Conservation (phyloP, 768 basidiomycete species). For the Amanita jacksonii region DNA sequence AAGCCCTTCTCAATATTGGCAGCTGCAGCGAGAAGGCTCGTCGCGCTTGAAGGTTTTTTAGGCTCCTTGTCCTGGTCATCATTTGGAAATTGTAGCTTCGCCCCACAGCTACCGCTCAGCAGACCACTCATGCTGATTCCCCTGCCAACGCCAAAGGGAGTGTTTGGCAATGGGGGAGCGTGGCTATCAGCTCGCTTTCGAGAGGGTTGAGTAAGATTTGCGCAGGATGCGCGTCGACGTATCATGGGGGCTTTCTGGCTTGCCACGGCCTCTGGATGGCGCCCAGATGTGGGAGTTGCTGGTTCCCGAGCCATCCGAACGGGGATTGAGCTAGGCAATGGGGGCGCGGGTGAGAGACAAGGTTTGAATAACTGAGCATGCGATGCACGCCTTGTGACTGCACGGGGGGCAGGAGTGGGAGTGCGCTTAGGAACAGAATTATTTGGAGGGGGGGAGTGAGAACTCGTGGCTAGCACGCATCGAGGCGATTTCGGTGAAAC, state of each 20-base stretch:
- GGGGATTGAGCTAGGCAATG: constrained; percentile 6
- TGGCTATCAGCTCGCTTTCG: constrained; percentile 3
- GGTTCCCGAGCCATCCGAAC: background rate
- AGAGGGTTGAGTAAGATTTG: constrained; percentile 4
- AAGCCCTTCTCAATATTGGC: constrained; percentile 15
- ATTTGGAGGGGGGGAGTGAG: background rate
- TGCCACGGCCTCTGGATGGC: background rate
- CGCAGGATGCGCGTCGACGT: constrained; percentile 5
- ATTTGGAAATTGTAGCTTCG: constrained; percentile 6
- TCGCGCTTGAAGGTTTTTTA: background rate
- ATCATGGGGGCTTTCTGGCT: background rate
- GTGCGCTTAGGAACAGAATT: background rate
- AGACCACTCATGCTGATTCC: constrained; percentile 2
- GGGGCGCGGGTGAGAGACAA: constrained; percentile 2
- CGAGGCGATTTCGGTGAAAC: constrained; percentile 7
- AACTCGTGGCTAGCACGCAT: constrained; percentile 8
- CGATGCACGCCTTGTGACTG: constrained; percentile 13
- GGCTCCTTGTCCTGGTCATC: background rate
- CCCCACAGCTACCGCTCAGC: constrained; percentile 8
- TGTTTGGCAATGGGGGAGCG: constrained; percentile 1
- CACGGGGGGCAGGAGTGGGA: constrained; percentile 5
- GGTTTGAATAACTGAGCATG: constrained; percentile 12
- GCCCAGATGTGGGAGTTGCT: background rate
- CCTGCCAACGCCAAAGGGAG: background rate
- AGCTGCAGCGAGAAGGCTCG: constrained; percentile 14